phyloP scores from a whole-genome alignment of 345 rosid species.

The Hevea brasiliensis region DNA sequence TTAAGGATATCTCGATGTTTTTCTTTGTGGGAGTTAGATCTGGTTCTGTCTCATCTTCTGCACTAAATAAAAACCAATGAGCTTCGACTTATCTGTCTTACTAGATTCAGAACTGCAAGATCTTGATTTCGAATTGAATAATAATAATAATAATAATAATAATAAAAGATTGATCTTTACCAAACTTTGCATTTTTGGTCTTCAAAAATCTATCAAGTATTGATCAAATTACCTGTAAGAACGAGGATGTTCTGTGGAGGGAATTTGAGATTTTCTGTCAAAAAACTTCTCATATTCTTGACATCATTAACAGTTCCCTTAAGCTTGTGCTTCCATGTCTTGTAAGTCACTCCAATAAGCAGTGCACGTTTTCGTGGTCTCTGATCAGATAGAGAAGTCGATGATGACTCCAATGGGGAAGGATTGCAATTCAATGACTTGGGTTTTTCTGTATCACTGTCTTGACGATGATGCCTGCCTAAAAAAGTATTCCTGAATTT shows the following conservation, averaged over 20 bases:
- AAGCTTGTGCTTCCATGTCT: conserved; percentile 39
- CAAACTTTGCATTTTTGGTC: too few species aligned
- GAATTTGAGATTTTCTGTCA: conserved; percentile 35
- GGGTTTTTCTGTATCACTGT: too few species aligned
- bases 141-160: too few species aligned
- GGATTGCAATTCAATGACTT: conserved; percentile 18
- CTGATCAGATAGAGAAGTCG: neutral
- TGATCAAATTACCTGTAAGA: conserved; percentile 61
- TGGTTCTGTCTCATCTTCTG: conserved; percentile 39
- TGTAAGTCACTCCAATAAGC: conserved; percentile 51
- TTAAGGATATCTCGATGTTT: conserved; percentile 44
- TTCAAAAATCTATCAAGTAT: too few species aligned
- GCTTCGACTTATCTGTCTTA: too few species aligned
- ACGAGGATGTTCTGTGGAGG: conserved; percentile 31
- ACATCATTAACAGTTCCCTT: conserved; percentile 56
- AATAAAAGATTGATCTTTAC: too few species aligned
- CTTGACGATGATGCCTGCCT: neutral
- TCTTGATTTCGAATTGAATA: too few species aligned
- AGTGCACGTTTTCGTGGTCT: conserved; percentile 43
- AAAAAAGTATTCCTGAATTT: neutral
- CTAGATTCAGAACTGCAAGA: too few species aligned
- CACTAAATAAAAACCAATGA: neutral
- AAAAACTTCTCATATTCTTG: conserved; percentile 40
- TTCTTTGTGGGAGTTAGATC: conserved; percentile 40
- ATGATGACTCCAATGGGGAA: neutral